These are phyloP conservation scores for Lactarius quietus DNA, from an alignment of 768 basidiomycete genomes.

Conservation along the genomic window DNA sequence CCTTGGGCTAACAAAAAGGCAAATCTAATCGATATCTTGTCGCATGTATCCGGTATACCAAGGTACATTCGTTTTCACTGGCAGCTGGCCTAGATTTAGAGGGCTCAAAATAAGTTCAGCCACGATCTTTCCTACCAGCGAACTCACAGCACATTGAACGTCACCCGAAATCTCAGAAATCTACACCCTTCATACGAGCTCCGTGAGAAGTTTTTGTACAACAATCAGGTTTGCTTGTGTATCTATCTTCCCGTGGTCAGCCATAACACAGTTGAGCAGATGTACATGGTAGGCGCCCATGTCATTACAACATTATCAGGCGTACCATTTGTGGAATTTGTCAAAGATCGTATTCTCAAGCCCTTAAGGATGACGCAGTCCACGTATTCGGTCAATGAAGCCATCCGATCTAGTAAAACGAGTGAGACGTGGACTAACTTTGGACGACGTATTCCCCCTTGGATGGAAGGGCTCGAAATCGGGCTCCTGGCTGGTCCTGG, in stretches of 20 bases:
- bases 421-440: conserved; percentile 35
- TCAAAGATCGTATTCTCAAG: conserved; percentile 39
- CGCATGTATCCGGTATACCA: conserved; percentile 41
- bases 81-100: neutral
- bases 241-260: neutral
- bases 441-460: conserved; percentile 36
- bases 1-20: conserved; percentile 39
- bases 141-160: neutral
- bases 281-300: conserved; percentile 38
- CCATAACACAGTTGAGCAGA: conserved; percentile 29
- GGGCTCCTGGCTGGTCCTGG: conserved; percentile 38
- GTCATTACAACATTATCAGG: conserved; percentile 36
- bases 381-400: conserved; percentile 37
- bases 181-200: conserved; percentile 37
- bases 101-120: neutral
- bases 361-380: conserved; percentile 42
- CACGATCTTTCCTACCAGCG: conserved; percentile 13
- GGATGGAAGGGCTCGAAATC: conserved; percentile 29
- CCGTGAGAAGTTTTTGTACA: conserved; percentile 40
- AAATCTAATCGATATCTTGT: conserved; percentile 38
- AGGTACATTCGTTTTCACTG: conserved; percentile 28
- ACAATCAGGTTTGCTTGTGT: conserved; percentile 34
- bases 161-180: conserved; percentile 31
- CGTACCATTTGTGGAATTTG: conserved; percentile 38
- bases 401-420: conserved; percentile 33